Conservation (phyloP, 352 stramenopile species). For the Phytophthora foliorum region DNA sequence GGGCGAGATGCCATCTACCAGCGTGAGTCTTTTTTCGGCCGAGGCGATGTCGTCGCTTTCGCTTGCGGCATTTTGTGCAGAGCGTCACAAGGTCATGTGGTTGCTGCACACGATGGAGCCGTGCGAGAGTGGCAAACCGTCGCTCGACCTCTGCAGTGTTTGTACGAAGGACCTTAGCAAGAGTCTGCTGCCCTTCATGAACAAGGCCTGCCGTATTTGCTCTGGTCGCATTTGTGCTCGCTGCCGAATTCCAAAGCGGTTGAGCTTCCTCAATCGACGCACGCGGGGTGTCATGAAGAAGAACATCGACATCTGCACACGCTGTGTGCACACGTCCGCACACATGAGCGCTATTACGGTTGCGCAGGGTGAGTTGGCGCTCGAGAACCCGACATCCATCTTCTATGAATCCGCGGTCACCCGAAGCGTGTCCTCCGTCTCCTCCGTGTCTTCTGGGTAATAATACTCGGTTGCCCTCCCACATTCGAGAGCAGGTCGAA, state of each 20-base stretch:
- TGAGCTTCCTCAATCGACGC: conserved; percentile 48
- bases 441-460: conserved; percentile 28
- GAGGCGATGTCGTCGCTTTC: conserved; percentile 41
- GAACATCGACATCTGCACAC: conserved; percentile 45
- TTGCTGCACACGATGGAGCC: conserved; percentile 35
- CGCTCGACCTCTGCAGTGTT: conserved; percentile 39
- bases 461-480: too few relatives aligned
- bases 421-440: conserved; percentile 32
- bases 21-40: conserved; percentile 36
- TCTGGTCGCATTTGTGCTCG: conserved; percentile 39
- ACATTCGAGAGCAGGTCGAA: conserved; percentile 5
- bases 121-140: conserved; percentile 36
- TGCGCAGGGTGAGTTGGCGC: conserved; percentile 38
- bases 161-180: conserved; percentile 52
- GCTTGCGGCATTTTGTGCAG: conserved; percentile 34
- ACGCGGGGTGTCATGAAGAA: conserved; percentile 47
- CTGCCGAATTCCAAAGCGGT: conserved; percentile 43
- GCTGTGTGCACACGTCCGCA: conserved; percentile 42
- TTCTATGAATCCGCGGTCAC: conserved; percentile 41
- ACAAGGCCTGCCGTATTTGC: conserved; percentile 51
- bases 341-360: conserved; percentile 44
- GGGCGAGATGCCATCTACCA: conserved; percentile 40
- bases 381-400: conserved; percentile 42
- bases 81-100: conserved; percentile 62
- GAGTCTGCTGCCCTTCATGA: conserved; percentile 46